phyloP scores from a whole-genome alignment of 2,329 filamentous ascomycete species.

The Fusarium clavum region DNA sequence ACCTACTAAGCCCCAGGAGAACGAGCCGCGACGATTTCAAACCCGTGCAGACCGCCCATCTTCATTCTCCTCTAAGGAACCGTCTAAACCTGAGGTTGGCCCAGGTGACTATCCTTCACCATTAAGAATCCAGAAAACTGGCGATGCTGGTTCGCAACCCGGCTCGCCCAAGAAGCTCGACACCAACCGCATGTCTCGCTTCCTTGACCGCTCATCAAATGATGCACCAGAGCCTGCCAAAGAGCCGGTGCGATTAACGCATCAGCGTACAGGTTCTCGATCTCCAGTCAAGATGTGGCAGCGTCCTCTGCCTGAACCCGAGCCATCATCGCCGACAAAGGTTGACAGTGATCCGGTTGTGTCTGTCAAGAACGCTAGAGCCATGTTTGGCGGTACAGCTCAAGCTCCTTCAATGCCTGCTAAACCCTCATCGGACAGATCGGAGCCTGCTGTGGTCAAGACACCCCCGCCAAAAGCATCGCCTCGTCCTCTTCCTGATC shows the following conservation, averaged over 20 bases:
- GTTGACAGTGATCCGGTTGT: constrained; percentile 52
- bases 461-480: constrained; percentile 36
- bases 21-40: constrained; percentile 13
- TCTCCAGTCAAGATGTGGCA: constrained; percentile 54
- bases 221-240: constrained; percentile 41
- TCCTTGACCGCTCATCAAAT: constrained; percentile 59
- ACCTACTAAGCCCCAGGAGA: constrained; percentile 37
- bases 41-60: constrained; percentile 31
- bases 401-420: constrained; percentile 38
- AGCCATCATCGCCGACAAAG: constrained; percentile 49
- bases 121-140: constrained; percentile 46
- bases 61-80: constrained; percentile 40
- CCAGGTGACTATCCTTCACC: constrained; percentile 45
- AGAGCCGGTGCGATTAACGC: constrained; percentile 45
- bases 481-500: constrained; percentile 34
- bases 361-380: constrained; percentile 51
- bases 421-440: constrained; percentile 41
- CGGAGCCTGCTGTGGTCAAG: constrained; percentile 33
- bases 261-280: constrained; percentile 52
- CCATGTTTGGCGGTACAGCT: constrained; percentile 50
- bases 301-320: constrained; percentile 46
- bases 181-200: constrained; percentile 69
- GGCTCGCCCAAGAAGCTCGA: constrained; percentile 69
- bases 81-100: constrained; percentile 41
- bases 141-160: constrained; percentile 55